Evolutionary conservation across 1,284 basidiomycete genomes (phyloP), one percentile per base, ranked within the genome.

Genomic region (Marasmius sp.): DNA sequence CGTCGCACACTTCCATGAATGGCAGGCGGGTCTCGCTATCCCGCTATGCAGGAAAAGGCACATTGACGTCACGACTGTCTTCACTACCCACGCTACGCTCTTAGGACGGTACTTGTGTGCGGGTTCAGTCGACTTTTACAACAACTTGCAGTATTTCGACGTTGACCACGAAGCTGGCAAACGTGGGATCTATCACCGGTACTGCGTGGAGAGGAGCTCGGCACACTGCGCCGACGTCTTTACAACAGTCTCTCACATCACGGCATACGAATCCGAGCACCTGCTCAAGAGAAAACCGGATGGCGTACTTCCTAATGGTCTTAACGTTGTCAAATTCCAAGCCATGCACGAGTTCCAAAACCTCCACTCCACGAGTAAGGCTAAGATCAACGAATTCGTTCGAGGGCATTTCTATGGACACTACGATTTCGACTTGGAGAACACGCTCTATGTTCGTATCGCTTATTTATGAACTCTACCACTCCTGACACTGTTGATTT

Each of bases 101-200:
- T 91, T 99, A 60, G 97, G 97, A 22, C 93, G 97, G 58, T 99
- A 99, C 76, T 90, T 98, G 65, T 99, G 97, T 71, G 97, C 97
- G 1, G 97, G 97, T 62, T 92, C 88, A 59, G 97, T 98, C 70
- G 97, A 99, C 71, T 99, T 99, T 72, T 99, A 99, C 85, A 99
- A 98, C 84, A 98, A 99, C 75, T 83, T 99, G 34, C 94, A 97
- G 75, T 98, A 98, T 84, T 99, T 99, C 79, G 97, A 99, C 70
- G 96, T 98, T 63, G 97, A 99, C 71, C 96, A 98, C 74, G 97
- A 99, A 78, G 97, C 97, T 0, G 97, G 97, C 56, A 98, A 98
- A 80, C 88, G 97, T 65, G 97, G 97, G 12, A 99, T 99, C 75
- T 90, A 89, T 68, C 85, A 86, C 66, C 81, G 94, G 64, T 98